A percentile compares a stretch with the other conserved stretches of the same genome.
These are phyloP conservation scores for Ilyonectria sp. DNA, from an alignment of 2,329 filamentous ascomycete genomes.

Conservation along the genomic window DNA sequence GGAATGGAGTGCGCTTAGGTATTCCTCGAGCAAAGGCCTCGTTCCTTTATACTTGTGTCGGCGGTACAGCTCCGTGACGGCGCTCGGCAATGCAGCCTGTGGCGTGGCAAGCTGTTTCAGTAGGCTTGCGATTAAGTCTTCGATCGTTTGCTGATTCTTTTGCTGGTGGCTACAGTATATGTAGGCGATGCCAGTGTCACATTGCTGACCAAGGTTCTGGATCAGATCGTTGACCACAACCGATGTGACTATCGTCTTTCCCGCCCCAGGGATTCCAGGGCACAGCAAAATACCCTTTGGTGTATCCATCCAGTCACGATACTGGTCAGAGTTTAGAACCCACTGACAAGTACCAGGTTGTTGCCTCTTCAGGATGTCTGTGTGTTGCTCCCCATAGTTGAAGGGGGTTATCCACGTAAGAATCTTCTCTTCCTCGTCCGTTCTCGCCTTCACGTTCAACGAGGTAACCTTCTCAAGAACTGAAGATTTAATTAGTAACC, in stretches of 20 bases:
- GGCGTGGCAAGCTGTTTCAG: constrained; percentile 51
- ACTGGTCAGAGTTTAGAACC: not conserved
- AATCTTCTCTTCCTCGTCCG: not conserved
- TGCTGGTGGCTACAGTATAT: constrained; percentile 52
- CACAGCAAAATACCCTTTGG: constrained; percentile 53
- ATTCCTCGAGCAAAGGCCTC: not conserved
- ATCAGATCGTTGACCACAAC: not conserved
- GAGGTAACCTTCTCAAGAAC: not conserved
- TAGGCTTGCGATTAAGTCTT: constrained; percentile 48
- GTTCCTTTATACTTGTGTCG: not conserved
- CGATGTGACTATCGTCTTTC: not conserved
- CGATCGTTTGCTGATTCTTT: constrained; percentile 43
- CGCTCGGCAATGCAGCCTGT: not conserved
- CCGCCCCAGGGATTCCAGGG: not conserved
- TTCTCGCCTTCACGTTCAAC: no score
- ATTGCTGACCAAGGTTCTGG: not conserved
- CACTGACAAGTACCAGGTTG: constrained; percentile 52
- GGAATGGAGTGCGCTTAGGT: no score
- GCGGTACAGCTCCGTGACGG: not conserved
- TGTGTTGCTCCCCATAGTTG: constrained; percentile 56
- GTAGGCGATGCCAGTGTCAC: constrained; percentile 46
- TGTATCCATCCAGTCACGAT: not conserved
- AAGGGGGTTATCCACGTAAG: constrained; percentile 56
- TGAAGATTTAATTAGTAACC: no score
- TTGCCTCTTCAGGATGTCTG: constrained; percentile 50